Base-by-base conservation (phyloP, 139 green algal genomes). In the Chlorella sp. region DNA sequence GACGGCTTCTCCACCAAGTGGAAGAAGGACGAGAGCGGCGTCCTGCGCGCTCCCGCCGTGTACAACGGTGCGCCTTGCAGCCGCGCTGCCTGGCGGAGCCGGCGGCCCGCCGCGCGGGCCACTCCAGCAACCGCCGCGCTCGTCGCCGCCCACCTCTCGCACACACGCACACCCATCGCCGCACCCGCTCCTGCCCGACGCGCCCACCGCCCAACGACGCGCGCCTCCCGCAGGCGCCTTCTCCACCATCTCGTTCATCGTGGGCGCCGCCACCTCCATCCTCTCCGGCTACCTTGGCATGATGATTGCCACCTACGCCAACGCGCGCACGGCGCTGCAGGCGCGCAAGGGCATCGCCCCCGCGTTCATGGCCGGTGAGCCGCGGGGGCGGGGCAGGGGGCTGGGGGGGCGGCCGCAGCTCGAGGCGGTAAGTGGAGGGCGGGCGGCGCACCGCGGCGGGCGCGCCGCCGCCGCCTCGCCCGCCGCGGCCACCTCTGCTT, bases 291-390 rank as follows among this genome's bases (percentile, higher is more conserved):
- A 93, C 85, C 82, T 99, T 36, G 86, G 95, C 82, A 99, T 98
- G 95, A 92, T 87, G 79, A 98, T 99, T 62, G 95, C 95, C 50
- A 98, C 94, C 2, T 99, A 97, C 69, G 95, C 95, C 76, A 99
- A 99, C 77, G 95, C 93, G 17, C 83, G 95, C 23, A 97, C 92
- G 7, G 88, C 95, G 3, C 77, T 98, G n/a, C 90, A 99, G 86
- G 95, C 95, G 14, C 88, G 94, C 76, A 96, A 97, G 87, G 94
- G 95, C 68, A 94, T 99, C 67, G 93, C 91, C 33, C 88, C 91
- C 41, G 95, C 94, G 7, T 99, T 99, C 87, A 94, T 97, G 92
- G 87, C 83, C 59, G 89, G 85, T 92, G 79, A 53, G 83, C 8
- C 55, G 12, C 55, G n/a, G n/a, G n/a, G n/a, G n/a, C n/a, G n/a